Conservation (phyloP, 352 stramenopile genomes). For the Globisporangium iwayamae region DNA sequence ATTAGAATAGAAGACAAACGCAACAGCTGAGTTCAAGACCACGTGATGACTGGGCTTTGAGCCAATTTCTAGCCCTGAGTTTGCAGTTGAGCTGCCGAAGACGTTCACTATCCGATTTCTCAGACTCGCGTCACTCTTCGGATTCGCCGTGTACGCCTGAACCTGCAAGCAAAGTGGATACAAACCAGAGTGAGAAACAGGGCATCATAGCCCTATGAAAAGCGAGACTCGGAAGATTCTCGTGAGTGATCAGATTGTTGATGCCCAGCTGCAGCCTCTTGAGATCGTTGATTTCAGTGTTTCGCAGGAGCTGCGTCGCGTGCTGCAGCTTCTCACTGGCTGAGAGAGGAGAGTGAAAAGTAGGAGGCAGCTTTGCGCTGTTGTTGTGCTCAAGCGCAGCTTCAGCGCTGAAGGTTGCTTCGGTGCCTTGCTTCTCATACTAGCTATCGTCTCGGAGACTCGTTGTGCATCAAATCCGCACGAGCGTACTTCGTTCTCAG, state of each 20-base stretch:
- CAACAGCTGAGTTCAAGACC: too few species aligned
- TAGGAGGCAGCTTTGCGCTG: too few species aligned
- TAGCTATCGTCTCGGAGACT: background rate
- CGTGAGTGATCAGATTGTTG: background rate
- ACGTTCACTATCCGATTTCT: background rate
- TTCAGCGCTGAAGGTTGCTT: too few species aligned
- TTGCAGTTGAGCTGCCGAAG: background rate
- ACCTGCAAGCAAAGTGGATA: background rate
- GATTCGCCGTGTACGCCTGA: background rate
- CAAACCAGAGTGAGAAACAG: too few species aligned
- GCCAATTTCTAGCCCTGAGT: background rate
- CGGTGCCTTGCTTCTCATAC: background rate
- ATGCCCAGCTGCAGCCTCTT: slow-evolving; percentile 2
- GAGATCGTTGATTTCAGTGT: background rate
- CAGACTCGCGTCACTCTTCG: background rate
- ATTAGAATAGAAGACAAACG: background rate
- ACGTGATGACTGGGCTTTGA: background rate
- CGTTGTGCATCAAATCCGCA: background rate
- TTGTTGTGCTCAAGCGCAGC: too few species aligned
- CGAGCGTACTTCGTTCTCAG: background rate
- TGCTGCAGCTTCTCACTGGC: background rate
- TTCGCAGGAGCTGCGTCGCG: background rate
- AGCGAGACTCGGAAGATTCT: background rate
- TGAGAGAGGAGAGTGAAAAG: background rate
- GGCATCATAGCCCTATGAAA: background rate